Conservation (phyloP, 192 early-diverging fungal species). For the Paraglomus brasilianum region DNA sequence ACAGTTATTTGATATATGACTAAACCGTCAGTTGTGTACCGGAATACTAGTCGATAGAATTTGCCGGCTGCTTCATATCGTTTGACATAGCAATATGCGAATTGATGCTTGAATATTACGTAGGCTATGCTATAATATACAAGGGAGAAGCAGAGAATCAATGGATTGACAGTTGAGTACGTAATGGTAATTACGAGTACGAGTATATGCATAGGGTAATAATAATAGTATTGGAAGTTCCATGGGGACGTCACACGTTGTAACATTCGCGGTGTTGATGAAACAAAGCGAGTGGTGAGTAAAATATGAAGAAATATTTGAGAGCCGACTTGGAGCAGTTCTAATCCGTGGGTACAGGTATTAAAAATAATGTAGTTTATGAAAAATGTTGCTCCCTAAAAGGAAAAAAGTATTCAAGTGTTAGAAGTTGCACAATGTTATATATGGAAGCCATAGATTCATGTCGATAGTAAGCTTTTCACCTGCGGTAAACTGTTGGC, state of each 20-base stretch:
- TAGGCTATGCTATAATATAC: conserved; percentile 54
- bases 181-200: conserved; percentile 61
- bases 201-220: conserved; percentile 59
- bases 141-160: conserved; percentile 56
- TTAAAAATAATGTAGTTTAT: conserved; percentile 63
- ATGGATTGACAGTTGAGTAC: conserved; percentile 57
- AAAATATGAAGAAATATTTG: conserved; percentile 52
- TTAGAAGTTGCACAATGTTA: neutral
- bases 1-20: conserved; percentile 59
- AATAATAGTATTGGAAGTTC: conserved; percentile 63
- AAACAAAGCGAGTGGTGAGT: conserved; percentile 45
- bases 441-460: neutral
- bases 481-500: conserved; percentile 46
- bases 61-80: conserved; percentile 58
- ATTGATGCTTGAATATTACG: conserved; percentile 61
- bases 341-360: conserved; percentile 56
- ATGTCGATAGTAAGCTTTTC: too few relatives aligned
- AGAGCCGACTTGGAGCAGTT: conserved; percentile 57
- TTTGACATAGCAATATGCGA: conserved; percentile 59
- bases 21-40: conserved; percentile 57
- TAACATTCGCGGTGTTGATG: conserved; percentile 55
- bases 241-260: conserved; percentile 47
- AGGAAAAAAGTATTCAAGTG: neutral
- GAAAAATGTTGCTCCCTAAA: conserved; percentile 59
- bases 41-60: conserved; percentile 52